These are phyloP conservation scores for Rubia peregrina DNA, from an alignment of 305 asterid genomes.

Conservation along the genomic window DNA sequence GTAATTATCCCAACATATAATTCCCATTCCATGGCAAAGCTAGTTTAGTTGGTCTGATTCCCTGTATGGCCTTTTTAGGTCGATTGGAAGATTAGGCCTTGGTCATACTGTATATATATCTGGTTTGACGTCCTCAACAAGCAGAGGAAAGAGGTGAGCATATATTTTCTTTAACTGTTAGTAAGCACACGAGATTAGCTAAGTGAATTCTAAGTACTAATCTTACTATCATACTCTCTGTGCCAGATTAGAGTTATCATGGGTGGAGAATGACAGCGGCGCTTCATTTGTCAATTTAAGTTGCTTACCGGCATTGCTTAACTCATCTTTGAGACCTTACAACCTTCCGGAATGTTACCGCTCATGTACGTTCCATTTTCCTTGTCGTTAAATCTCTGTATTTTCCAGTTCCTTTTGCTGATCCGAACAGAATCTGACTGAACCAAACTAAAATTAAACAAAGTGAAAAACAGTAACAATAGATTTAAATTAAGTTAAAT, in stretches of 20 bases:
- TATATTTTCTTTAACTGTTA: neutral
- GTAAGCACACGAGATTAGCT: neutral
- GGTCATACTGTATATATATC: slow-evolving; percentile 75
- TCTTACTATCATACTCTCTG: neutral
- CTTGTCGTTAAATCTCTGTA: slow-evolving; percentile 1
- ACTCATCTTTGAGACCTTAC: slow-evolving; percentile 54
- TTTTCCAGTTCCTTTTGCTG: neutral
- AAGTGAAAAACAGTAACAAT: no score
- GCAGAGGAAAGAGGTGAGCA: slow-evolving; percentile 42
- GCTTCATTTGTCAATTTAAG: slow-evolving; percentile 70
- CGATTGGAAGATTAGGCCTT: slow-evolving; percentile 59
- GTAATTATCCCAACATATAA: slow-evolving; percentile 31
- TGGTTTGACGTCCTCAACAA: slow-evolving; percentile 61
- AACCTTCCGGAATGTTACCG: slow-evolving; percentile 31
- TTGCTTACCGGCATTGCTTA: slow-evolving; percentile 75
- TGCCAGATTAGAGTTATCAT: slow-evolving; percentile 67
- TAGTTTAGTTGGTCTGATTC: slow-evolving; percentile 8
- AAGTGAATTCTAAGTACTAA: no score
- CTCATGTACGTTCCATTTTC: slow-evolving; percentile 46
- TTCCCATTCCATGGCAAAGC: slow-evolving; percentile 13
- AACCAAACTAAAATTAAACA: no score
- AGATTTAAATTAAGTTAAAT: no score
- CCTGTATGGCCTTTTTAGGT: slow-evolving; percentile 43
- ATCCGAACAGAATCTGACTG: no score
- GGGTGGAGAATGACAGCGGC: slow-evolving; percentile 63